A percentile compares a stretch with the other conserved stretches of the same genome.
Conservation (phyloP, 257 asterid species). For the Henckelia pumila region DNA sequence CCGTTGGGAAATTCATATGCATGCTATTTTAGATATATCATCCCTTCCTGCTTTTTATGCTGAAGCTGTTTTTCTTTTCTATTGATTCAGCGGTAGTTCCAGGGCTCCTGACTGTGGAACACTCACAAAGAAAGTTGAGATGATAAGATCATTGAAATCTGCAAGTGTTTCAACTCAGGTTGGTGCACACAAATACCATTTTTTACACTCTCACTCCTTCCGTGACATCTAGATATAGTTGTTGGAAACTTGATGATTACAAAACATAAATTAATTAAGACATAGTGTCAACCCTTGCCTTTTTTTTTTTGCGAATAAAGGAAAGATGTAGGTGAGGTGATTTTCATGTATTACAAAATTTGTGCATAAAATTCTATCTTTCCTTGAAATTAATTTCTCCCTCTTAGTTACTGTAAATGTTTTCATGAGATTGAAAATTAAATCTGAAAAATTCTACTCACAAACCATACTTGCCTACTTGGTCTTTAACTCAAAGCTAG, state of each 20-base stretch:
- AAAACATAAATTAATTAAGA: too few relatives aligned
- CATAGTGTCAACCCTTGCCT: too few relatives aligned
- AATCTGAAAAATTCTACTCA: too few relatives aligned
- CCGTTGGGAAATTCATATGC: slow-evolving; percentile 2
- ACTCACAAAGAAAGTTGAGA: slow-evolving; percentile 36
- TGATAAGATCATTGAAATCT: slow-evolving; percentile 54
- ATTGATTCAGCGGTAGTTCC: slow-evolving; percentile 53
- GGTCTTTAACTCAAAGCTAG: too few relatives aligned
- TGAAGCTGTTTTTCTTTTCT: slow-evolving; percentile 9
- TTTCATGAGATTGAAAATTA: too few relatives aligned
- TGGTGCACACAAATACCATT: slow-evolving; percentile 16
- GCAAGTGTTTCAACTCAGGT: slow-evolving; percentile 62
- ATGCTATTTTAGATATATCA: slow-evolving; percentile 6
- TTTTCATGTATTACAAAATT: background rate
- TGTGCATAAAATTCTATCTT: background rate
- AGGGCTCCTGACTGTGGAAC: slow-evolving; percentile 35
- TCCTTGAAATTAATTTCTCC: too few relatives aligned
- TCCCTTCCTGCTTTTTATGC: slow-evolving; percentile 3
- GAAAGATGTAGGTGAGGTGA: background rate
- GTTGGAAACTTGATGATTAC: background rate
- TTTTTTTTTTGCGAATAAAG: too few relatives aligned
- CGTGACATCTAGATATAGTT: background rate
- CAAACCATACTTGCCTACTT: too few relatives aligned
- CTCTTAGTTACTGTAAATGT: too few relatives aligned
- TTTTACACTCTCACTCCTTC: background rate